Evolutionary conservation across 306 rosid genomes (phyloP).

Genomic region (Castanea crenata): DNA sequence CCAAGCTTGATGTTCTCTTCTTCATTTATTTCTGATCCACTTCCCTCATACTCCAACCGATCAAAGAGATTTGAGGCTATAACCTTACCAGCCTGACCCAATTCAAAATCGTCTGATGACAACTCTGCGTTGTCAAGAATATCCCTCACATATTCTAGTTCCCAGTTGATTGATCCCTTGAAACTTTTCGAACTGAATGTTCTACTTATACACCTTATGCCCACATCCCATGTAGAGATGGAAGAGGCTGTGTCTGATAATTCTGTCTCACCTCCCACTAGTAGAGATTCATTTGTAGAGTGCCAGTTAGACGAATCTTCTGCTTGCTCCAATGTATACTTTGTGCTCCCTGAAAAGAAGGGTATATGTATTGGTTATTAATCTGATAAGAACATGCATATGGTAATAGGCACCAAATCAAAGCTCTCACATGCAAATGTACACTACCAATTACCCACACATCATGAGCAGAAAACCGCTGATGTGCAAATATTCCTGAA

Average conservation of each 20-base stretch:
- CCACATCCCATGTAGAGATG: slow-evolving; percentile 11
- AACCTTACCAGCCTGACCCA: slow-evolving; percentile 35
- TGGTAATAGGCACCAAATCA: slow-evolving; percentile 18
- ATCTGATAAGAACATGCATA: background rate
- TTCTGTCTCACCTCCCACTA: slow-evolving; percentile 28
- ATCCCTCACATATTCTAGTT: slow-evolving; percentile 57
- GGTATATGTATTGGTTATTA: slow-evolving; percentile 10
- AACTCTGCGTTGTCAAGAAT: slow-evolving; percentile 52
- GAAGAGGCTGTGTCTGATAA: slow-evolving; percentile 43
- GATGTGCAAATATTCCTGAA: background rate
- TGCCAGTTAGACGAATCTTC: slow-evolving; percentile 36
- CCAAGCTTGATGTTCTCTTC: slow-evolving; percentile 42
- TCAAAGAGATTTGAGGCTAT: slow-evolving; percentile 60
- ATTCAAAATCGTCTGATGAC: slow-evolving; percentile 45
- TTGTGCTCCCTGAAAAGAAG: slow-evolving; percentile 53
- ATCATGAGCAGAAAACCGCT: background rate
- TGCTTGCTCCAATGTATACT: slow-evolving; percentile 43
- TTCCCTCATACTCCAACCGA: slow-evolving; percentile 42
- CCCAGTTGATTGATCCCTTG: slow-evolving; percentile 46
- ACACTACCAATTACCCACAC: background rate
- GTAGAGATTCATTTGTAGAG: slow-evolving; percentile 33
- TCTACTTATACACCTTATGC: slow-evolving; percentile 27
- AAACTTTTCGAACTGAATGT: slow-evolving; percentile 21
- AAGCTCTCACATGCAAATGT: background rate
- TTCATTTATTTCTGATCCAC: slow-evolving; percentile 22